Evolutionary conservation across 2,329 filamentous ascomycete genomes (phyloP), one percentile per base, ranked within the genome.

Genomic region (Alternaria dauci): DNA sequence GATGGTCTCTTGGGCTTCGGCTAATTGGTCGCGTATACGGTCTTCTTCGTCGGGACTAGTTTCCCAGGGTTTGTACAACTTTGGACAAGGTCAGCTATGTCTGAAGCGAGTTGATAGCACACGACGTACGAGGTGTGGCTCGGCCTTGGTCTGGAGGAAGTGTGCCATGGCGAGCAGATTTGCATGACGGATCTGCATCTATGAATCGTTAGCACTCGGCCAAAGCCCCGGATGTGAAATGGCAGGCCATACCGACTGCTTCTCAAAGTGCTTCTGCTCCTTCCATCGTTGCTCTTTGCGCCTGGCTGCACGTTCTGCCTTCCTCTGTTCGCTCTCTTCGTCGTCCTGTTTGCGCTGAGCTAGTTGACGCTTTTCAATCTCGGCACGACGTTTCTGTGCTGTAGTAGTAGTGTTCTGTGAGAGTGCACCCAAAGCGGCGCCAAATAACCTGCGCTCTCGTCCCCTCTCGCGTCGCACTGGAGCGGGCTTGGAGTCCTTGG

Each of bases 21-120:
- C 82, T 28, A 92, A 83, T 76, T 97, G 94, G 5, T 85, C 81
- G 46, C 89, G 85, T 73, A 97, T 91, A 11, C 79, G 83, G 5
- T 88, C 85, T 76, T 94, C 87, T 76, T 97, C 90, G 44, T 87
- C 84, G 5, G 82, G 77, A 32, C 87, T 88, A 57, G 91, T 83
- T 69, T 93, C 88, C 90, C 91, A 96, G 0, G 94, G 94, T 46
- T 90, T 89, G 78, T 95, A 97, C 77, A 91, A 94, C 93, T 97
- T 66, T 42, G 32, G 52, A 12, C 12, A 38, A 20, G 39, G 39
- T 79, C 52, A 66, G 70, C 78, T 25, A 28, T 55, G 20, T 4
- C 14, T 14, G n/a, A 32, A 14, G 8, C 11, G 38, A 6, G 30
- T 8, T 28, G 20, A 25, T 55, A 18, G 43, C 32, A 39, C 12